Evolutionary conservation across 805 yeast species (phyloP), one percentile per base, ranked within the genome.

Genomic region (Wickerhamiella dianesei): DNA sequence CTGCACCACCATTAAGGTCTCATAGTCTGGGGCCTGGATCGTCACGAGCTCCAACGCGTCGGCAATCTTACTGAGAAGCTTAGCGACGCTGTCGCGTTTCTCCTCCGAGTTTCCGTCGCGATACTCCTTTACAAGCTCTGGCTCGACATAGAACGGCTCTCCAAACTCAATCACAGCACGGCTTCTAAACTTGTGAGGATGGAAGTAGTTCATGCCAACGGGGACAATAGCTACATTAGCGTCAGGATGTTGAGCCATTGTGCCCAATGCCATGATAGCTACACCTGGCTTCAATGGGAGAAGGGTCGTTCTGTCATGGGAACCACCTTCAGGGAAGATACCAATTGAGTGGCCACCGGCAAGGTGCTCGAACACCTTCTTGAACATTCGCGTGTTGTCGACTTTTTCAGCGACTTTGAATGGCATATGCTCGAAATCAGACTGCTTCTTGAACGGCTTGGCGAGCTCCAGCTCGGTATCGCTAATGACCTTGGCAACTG

Each of bases 301-400:
- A 55, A 89, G 65, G 52, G 86, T 94, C 0, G 97, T 79, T 54
- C 98, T 73, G 63, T 89, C 98, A 59, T 89, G 98, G 12, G 96
- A 86, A 1, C 98, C 98, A 49, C 98, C 98, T 68, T 92, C 98
- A 6, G 98, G 96, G 67, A 87, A 92, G 41, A 92, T 84, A 9
- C 97, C 97, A 35, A 92, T 66, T 52, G 94, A 84, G 48, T 83
- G 77, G 39, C 92, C 87, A 49, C 76, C 73, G 17, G 84, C 74
- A 52, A 92, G 71, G 62, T 86, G 95, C 44, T 80, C 76, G 62
- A 88, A 92, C 2, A 92, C 97, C 52, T 74, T 72, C 46, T 82
- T 75, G 64, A 86, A 92, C 47, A 92, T 95, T 41, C 71, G 69
- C 16, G 84, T 74, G 64, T 92, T 96, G 64, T 92, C 87, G 48